Conservation (phyloP, 2,329 filamentous ascomycete species). For the Colletotrichum caudatum region DNA sequence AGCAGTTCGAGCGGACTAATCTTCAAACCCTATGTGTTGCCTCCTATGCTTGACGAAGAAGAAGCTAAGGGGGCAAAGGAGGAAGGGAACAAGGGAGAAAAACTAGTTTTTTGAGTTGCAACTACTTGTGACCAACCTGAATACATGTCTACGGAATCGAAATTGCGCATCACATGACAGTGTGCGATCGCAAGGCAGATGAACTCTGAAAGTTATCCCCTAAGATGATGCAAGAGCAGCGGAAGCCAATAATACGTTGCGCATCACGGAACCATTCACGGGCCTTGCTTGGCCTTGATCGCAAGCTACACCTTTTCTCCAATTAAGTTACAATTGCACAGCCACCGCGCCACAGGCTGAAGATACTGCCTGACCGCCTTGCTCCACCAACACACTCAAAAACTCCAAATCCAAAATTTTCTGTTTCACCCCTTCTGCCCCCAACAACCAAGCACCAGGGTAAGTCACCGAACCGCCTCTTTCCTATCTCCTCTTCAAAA, state of each 20-base stretch:
- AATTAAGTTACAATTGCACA: neutral
- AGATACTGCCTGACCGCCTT: constrained; percentile 17
- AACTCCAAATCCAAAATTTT: constrained; percentile 13
- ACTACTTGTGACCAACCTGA: neutral
- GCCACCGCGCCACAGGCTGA: constrained; percentile 3
- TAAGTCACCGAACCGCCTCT: constrained; percentile 38
- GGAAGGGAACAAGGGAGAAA: constrained; percentile 71
- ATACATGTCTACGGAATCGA: neutral
- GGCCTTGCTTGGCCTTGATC: too few species aligned
- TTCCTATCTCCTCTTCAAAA: neutral
- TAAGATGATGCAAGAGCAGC: neutral
- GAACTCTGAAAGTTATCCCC: too few species aligned
- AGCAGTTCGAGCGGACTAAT: constrained; percentile 83
- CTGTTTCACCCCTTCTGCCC: constrained; percentile 41
- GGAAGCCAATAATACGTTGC: neutral
- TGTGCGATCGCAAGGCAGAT: neutral
- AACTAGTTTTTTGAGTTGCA: constrained; percentile 74
- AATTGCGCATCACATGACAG: neutral
- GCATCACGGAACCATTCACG: neutral
- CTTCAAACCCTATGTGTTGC: constrained; percentile 89
- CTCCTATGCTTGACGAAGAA: constrained; percentile 80
- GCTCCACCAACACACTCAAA: constrained; percentile 17
- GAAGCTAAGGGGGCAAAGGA: constrained; percentile 62
- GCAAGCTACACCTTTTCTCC: neutral
- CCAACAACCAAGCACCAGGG: constrained; percentile 33